Percentiles rank a stretch among this genome's conserved stretches.
phyloP scores from a whole-genome alignment of 2,329 filamentous ascomycete species.

The Knufia petricola region DNA sequence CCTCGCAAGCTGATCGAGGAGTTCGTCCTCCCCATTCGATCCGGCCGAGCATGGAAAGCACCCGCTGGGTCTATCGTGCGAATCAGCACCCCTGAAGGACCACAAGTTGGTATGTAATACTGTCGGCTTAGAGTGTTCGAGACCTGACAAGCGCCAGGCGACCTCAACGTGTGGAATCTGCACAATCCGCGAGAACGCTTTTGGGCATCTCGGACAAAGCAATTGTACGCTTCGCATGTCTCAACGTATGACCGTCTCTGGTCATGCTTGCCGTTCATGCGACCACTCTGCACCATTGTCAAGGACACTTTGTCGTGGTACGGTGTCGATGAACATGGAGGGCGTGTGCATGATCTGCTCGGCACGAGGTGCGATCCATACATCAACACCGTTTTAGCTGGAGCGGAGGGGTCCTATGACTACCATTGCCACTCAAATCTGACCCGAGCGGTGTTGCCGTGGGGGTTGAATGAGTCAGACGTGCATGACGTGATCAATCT shows the following conservation, averaged over 20 bases:
- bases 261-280: slow-evolving; percentile 67
- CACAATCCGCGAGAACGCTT: slow-evolving; percentile 70
- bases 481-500: slow-evolving; percentile 80
- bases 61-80: slow-evolving; percentile 58
- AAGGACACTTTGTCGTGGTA: slow-evolving; percentile 54
- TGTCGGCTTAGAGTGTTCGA: background rate
- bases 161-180: slow-evolving; percentile 72
- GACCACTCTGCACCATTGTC: slow-evolving; percentile 60
- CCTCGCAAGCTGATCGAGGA: slow-evolving; percentile 26
- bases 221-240: slow-evolving; percentile 69
- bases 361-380: slow-evolving; percentile 81
- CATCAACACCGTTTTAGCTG: slow-evolving; percentile 63
- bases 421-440: slow-evolving; percentile 81
- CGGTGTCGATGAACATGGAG: slow-evolving; percentile 52
- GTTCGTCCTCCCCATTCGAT: slow-evolving; percentile 62
- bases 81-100: slow-evolving; percentile 65
- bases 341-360: slow-evolving; percentile 66
- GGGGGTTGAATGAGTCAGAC: slow-evolving; percentile 60
- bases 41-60: slow-evolving; percentile 63
- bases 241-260: slow-evolving; percentile 63
- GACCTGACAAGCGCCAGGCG: slow-evolving; percentile 62
- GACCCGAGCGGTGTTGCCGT: slow-evolving; percentile 59
- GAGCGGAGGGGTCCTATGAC: slow-evolving; percentile 53
- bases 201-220: slow-evolving; percentile 70
- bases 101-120: slow-evolving; percentile 50